Percentiles rank a stretch among this genome's conserved stretches.
Evolutionary conservation across 352 stramenopile genomes (phyloP).

Genomic region (Globisporangium nagaii): DNA sequence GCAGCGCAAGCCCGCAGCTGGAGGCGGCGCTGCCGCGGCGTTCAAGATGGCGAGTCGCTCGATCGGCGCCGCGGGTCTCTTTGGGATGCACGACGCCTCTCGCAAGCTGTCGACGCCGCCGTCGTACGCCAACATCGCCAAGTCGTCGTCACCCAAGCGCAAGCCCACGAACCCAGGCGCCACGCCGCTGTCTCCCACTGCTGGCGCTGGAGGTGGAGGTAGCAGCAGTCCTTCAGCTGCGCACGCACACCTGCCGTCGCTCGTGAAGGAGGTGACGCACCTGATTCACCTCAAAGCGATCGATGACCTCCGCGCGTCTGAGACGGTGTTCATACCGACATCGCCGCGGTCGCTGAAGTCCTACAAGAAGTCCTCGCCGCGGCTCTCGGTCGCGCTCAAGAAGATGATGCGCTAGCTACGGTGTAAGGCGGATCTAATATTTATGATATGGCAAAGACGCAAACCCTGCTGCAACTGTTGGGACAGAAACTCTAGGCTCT

Average conservation of each 20-base stretch:
- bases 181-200: neutral
- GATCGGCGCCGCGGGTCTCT: constrained; percentile 37
- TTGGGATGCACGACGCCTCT: constrained; percentile 26
- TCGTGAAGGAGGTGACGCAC: constrained; percentile 12
- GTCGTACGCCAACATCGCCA: constrained; percentile 22
- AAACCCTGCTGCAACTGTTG: no score
- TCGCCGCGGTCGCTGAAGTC: constrained; percentile 42
- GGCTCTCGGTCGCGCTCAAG: constrained; percentile 32
- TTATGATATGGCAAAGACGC: no score
- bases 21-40: constrained; percentile 9
- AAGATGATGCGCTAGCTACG: constrained; percentile 33
- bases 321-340: constrained; percentile 21
- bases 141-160: constrained; percentile 16
- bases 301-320: constrained; percentile 19
- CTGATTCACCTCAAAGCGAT: constrained; percentile 11
- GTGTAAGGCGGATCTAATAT: neutral
- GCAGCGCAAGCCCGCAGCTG: constrained; percentile 24
- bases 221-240: no score
- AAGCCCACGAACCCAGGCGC: constrained; percentile 17
- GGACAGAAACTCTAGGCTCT: no score
- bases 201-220: no score
- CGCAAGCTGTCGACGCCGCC: constrained; percentile 32
- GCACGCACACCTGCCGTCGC: neutral
- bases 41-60: constrained; percentile 22
- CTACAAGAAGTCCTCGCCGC: constrained; percentile 34